Conservation (phyloP, 352 stramenopile genomes). For the Phytophthora macrochlamydospora region DNA sequence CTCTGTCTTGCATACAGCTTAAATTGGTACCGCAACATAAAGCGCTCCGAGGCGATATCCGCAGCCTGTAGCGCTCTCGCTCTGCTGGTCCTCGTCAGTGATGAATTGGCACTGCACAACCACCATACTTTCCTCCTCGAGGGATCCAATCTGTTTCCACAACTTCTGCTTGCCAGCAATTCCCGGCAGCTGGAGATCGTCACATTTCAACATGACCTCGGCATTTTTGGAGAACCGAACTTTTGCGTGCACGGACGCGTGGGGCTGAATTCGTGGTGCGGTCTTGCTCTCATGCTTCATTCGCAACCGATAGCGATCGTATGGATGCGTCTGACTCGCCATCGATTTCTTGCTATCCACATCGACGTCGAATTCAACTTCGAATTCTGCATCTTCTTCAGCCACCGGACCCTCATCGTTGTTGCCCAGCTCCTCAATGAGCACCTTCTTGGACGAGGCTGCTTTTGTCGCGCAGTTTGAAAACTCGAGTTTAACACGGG, state of each 20-base stretch:
- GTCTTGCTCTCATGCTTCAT: neutral
- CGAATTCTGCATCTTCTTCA: conserved; percentile 18
- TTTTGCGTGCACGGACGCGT: conserved; percentile 27
- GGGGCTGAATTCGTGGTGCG: conserved; percentile 27
- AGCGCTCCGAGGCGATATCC: too few relatives aligned
- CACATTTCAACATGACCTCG: too few relatives aligned
- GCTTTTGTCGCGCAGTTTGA: conserved; percentile 24
- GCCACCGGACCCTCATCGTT: conserved; percentile 25
- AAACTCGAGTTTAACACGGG: conserved; percentile 51
- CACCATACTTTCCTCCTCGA: too few relatives aligned
- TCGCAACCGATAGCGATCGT: conserved; percentile 64
- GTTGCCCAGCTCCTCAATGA: conserved; percentile 70
- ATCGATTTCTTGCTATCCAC: conserved; percentile 51
- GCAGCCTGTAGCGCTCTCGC: too few relatives aligned
- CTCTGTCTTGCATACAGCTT: too few relatives aligned
- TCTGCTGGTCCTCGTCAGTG: too few relatives aligned
- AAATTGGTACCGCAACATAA: too few relatives aligned
- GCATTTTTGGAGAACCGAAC: too few relatives aligned
- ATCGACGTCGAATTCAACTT: conserved; percentile 53
- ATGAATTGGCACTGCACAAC: too few relatives aligned
- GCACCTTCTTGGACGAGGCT: conserved; percentile 33
- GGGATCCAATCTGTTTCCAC: too few relatives aligned
- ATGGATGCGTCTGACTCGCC: conserved; percentile 57
- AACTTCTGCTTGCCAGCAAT: too few relatives aligned
- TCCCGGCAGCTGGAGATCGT: too few relatives aligned